Evolutionary conservation across 2,329 filamentous ascomycete species (phyloP).

Genomic region (Aspergillus glaucus): DNA sequence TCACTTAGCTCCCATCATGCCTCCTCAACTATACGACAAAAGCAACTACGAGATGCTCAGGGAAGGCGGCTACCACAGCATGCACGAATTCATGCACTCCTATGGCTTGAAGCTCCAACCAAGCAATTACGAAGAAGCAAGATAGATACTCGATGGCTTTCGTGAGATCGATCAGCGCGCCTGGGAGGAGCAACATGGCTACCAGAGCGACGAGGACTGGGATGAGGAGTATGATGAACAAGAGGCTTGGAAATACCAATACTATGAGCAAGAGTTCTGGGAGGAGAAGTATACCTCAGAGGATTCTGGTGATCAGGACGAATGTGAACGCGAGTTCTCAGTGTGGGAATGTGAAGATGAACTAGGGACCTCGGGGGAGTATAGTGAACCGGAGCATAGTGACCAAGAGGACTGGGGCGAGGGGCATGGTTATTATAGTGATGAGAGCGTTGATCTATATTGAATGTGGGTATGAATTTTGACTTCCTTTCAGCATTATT

Average conservation of each 20-base stretch:
- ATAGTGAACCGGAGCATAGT: not conserved
- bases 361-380: not conserved
- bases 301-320: too few relatives aligned
- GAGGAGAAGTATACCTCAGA: not conserved
- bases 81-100: slow-evolving; percentile 7
- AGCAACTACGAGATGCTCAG: slow-evolving; percentile 1
- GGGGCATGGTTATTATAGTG: not conserved
- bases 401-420: not conserved
- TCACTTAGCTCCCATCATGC: too few relatives aligned
- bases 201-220: not conserved
- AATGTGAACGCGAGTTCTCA: too few relatives aligned
- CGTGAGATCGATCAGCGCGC: not conserved
- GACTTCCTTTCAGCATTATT: too few relatives aligned
- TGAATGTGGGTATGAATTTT: too few relatives aligned
- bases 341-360: not conserved
- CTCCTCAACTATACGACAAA: slow-evolving; percentile 1
- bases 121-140: slow-evolving; percentile 3
- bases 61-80: slow-evolving; percentile 5
- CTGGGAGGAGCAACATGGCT: not conserved
- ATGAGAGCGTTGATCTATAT: too few relatives aligned
- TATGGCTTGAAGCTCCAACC: slow-evolving; percentile 3
- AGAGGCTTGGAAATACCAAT: not conserved
- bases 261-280: not conserved
- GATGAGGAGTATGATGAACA: not conserved
- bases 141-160: slow-evolving; percentile 1